Conservation (phyloP, 2,329 filamentous ascomycete species). For the Talaromyces amestolkiae region DNA sequence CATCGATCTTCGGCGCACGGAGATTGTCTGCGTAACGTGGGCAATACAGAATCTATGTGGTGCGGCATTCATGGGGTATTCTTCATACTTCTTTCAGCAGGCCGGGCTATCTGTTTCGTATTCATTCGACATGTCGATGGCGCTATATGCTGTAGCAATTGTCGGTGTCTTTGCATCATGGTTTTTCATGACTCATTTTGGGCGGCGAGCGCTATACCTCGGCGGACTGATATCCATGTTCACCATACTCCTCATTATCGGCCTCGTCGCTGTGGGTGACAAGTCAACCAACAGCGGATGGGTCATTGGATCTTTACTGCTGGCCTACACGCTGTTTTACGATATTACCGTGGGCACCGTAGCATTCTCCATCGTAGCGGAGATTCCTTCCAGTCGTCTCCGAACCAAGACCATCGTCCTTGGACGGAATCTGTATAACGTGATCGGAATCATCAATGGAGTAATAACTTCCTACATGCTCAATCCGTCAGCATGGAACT, state of each 20-base stretch:
- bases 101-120: slow-evolving; percentile 56
- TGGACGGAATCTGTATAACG: slow-evolving; percentile 75
- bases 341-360: slow-evolving; percentile 86
- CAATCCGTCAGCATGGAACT: slow-evolving; percentile 81
- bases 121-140: slow-evolving; percentile 51
- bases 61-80: slow-evolving; percentile 63
- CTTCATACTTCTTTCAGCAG: slow-evolving; percentile 58
- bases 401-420: slow-evolving; percentile 90
- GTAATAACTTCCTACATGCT: slow-evolving; percentile 90
- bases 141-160: slow-evolving; percentile 66
- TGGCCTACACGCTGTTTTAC: slow-evolving; percentile 77
- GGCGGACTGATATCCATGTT: slow-evolving; percentile 73
- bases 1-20: slow-evolving; percentile 72
- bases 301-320: slow-evolving; percentile 77
- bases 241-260: slow-evolving; percentile 75
- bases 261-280: slow-evolving; percentile 68
- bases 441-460: slow-evolving; percentile 76
- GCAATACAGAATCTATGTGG: slow-evolving; percentile 63
- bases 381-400: slow-evolving; percentile 75
- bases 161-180: slow-evolving; percentile 77
- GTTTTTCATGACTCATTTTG: slow-evolving; percentile 73
- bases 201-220: slow-evolving; percentile 72
- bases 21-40: slow-evolving; percentile 65
- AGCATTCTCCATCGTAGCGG: slow-evolving; percentile 82
- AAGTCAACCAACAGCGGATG: slow-evolving; percentile 57